These are phyloP conservation scores for Pythium aristosporum DNA, from an alignment of 352 stramenopile species.

Conservation along the genomic window DNA sequence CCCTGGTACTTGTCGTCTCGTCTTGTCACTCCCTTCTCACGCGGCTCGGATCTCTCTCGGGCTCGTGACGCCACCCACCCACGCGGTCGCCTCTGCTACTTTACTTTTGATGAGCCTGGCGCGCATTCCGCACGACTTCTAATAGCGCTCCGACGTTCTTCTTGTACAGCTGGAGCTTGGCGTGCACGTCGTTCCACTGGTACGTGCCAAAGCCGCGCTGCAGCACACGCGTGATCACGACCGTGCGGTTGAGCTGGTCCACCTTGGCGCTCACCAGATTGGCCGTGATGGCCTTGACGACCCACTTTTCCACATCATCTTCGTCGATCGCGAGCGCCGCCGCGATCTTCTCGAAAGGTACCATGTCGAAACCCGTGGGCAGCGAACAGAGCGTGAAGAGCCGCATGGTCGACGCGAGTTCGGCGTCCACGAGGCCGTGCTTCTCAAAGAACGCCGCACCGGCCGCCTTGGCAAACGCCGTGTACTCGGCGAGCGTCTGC, in stretches of 20 bases:
- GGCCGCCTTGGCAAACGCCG: slow-evolving; percentile 71
- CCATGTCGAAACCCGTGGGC: slow-evolving; percentile 90
- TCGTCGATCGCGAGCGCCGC: slow-evolving; percentile 78
- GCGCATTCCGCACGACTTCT: slow-evolving; percentile 74
- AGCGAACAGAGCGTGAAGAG: slow-evolving; percentile 92
- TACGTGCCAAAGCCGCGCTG: slow-evolving; percentile 82
- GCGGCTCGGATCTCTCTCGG: not conserved
- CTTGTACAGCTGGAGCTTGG: slow-evolving; percentile 91
- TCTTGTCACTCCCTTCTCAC: not conserved
- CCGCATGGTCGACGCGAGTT: slow-evolving; percentile 85
- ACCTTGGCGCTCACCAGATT: slow-evolving; percentile 93
- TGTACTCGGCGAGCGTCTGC: slow-evolving; percentile 91
- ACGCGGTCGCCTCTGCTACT: slow-evolving; percentile 5
- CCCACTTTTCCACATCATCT: slow-evolving; percentile 92
- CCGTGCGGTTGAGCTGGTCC: slow-evolving; percentile 90
- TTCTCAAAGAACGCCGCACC: slow-evolving; percentile 60
- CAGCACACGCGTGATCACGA: slow-evolving; percentile 82
- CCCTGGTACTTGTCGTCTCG: not conserved
- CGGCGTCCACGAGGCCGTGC: slow-evolving; percentile 53
- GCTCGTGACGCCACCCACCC: not conserved
- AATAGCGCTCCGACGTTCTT: slow-evolving; percentile 91
- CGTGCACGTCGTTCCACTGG: slow-evolving; percentile 90
- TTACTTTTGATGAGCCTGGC: slow-evolving; percentile 68
- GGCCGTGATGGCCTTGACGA: slow-evolving; percentile 91
- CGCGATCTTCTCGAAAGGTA: slow-evolving; percentile 88